Base-by-base conservation (phyloP, 306 rosid species). In the Argentina anserina region DNA sequence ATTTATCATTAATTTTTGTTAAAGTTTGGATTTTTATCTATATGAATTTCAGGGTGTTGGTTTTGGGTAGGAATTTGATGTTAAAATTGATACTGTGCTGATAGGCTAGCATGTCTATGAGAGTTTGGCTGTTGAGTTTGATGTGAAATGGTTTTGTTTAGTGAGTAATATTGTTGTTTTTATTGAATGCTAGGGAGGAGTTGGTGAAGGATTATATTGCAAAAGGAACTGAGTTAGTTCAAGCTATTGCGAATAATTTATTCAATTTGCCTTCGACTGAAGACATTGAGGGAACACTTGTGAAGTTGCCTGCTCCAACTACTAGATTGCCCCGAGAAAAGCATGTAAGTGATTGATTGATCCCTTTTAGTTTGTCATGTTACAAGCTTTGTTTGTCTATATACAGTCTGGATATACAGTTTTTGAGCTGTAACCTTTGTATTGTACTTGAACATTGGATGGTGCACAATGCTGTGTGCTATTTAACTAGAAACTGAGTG, bases 301-400 rank as follows among this genome's bases (percentile, higher is more conserved):
- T 94, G 75, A 83, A 70, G 59, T 82, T 94, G 81, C 98, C 97
- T 36, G 71, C 81, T 0, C 96, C 97, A 1, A 69, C 77, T 5
- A 86, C 92, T 15, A 88, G 76, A 85, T 81, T 94, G 81, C 97
- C 97, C 3, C 85, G 97, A 76, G 89, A 88, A 81, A 91, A 94
- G 89, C 98, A 79, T 65, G 96, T 91, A 81, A 81, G 84, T 70
- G 17, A 41, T 18, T 47, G 36, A 33, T 33, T n/a, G 10, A 17
- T 60, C 31, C 55, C 58, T 50, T 49, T 39, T 4, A 37, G 17
- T 39, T 77, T 74, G 52, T 52, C 5, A 17, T 47, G 29, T 3
- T 66, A 28, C 28, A 52, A 23, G 1, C 18, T 34, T n/a, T 75
- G 12, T 60, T 40, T 49, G 18, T 4, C 18, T 56, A 2, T 26